These are phyloP conservation scores for Ashbya aceris DNA, from an alignment of 1,139 yeast species.

Conservation along the genomic window DNA sequence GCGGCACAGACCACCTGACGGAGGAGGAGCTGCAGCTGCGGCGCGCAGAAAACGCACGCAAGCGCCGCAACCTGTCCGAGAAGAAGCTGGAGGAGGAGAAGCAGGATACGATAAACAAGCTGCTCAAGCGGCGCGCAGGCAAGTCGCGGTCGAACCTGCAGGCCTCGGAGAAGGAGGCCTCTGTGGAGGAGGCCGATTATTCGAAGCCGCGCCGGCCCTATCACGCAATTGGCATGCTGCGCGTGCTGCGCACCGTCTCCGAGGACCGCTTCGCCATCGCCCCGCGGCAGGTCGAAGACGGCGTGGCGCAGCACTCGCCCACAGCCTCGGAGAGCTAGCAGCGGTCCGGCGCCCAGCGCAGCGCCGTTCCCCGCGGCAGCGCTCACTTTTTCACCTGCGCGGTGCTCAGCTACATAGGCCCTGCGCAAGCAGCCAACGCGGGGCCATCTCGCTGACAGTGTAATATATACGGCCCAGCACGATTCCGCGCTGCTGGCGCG, in stretches of 20 bases:
- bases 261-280: slow-evolving; percentile 11
- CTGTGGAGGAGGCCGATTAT: slow-evolving; percentile 26
- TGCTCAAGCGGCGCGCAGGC: slow-evolving; percentile 73
- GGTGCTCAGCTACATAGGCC: no score
- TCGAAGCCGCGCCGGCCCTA: slow-evolving; percentile 30
- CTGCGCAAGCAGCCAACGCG: no score
- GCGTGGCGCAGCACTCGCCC: no score
- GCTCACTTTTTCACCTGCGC: no score
- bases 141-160: slow-evolving; percentile 42
- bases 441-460: no score
- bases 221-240: slow-evolving; percentile 18
- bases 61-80: slow-evolving; percentile 77
- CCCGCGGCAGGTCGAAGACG: neutral
- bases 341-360: no score
- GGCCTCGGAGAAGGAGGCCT: slow-evolving; percentile 31
- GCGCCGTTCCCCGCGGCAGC: no score
- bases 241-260: slow-evolving; percentile 15
- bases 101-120: slow-evolving; percentile 76
- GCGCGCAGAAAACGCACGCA: slow-evolving; percentile 81
- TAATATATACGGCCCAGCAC: no score
- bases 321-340: no score
- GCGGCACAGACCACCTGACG: slow-evolving; percentile 36
- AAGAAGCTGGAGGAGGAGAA: slow-evolving; percentile 87
- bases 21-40: slow-evolving; percentile 78
- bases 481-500: no score